These are phyloP conservation scores for Trypanosoma melophagium DNA, from an alignment of 208 protist genomes.

Conservation along the genomic window DNA sequence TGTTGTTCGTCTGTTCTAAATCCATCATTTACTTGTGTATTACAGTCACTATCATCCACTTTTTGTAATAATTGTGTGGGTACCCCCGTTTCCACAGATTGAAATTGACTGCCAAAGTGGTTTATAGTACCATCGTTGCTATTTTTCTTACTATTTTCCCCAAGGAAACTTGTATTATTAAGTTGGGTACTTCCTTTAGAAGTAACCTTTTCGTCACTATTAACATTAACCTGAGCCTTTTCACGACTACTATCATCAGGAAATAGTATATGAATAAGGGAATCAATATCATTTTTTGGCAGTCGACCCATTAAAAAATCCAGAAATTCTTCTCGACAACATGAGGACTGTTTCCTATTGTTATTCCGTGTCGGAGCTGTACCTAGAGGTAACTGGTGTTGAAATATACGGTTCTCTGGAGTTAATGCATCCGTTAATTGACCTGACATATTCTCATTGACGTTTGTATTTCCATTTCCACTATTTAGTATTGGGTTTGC, in stretches of 20 bases:
- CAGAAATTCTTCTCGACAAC: slow-evolving; percentile 15
- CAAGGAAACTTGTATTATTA: slow-evolving; percentile 5
- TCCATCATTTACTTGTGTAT: slow-evolving; percentile 1
- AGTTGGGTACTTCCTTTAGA: slow-evolving; percentile 14
- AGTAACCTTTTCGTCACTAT: not conserved
- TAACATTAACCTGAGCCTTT: not conserved
- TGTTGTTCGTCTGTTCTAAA: not conserved
- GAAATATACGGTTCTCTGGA: not conserved
- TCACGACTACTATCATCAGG: slow-evolving; percentile 6
- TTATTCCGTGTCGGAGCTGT: not conserved
- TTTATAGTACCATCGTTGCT: slow-evolving; percentile 9
- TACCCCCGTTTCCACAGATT: not conserved
- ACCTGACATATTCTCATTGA: not conserved
- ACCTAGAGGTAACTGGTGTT: not conserved
- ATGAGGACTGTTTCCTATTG: not conserved
- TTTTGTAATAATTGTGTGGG: not conserved
- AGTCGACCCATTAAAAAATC: slow-evolving; percentile 18
- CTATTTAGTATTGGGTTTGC: too few relatives aligned
- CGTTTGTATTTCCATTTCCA: not conserved
- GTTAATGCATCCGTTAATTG: not conserved
- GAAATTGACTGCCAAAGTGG: slow-evolving; percentile 1
- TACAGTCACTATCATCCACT: slow-evolving; percentile 15
- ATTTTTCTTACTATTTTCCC: not conserved
- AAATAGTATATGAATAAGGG: slow-evolving; percentile 10
- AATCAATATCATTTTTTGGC: slow-evolving; percentile 8